A percentile compares a stretch with the other conserved stretches of the same genome.
phyloP scores from a whole-genome alignment of 352 stramenopile species.

The Phytophthora litchii region DNA sequence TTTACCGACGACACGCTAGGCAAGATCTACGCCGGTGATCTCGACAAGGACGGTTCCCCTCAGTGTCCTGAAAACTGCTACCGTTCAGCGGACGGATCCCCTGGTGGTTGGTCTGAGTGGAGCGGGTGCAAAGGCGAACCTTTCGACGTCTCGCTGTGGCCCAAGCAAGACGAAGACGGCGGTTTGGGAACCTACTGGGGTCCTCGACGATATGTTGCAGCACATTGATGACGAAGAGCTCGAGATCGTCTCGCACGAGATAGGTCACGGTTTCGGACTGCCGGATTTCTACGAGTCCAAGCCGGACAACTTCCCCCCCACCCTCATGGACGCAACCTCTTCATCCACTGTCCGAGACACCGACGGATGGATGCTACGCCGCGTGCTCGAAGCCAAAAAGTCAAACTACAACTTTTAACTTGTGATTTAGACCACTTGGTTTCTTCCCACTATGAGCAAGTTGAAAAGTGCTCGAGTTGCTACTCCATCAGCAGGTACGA shows the following conservation, averaged over 20 bases:
- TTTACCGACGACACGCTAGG: slow-evolving; percentile 44
- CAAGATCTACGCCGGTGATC: slow-evolving; percentile 25
- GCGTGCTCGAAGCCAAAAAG: slow-evolving; percentile 33
- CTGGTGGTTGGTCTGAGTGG: slow-evolving; percentile 18
- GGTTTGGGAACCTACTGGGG: slow-evolving; percentile 23
- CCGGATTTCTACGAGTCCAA: slow-evolving; percentile 23
- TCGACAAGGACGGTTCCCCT: slow-evolving; percentile 25
- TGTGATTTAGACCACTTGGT: too few relatives aligned
- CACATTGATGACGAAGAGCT: slow-evolving; percentile 25
- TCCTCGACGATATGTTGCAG: slow-evolving; percentile 30
- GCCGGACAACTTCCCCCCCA: slow-evolving; percentile 18
- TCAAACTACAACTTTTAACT: slow-evolving; percentile 22
- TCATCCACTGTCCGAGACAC: slow-evolving; percentile 16
- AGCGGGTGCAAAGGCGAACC: slow-evolving; percentile 37
- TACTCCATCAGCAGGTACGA: too few relatives aligned
- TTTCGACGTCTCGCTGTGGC: slow-evolving; percentile 46
- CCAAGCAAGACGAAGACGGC: slow-evolving; percentile 27
- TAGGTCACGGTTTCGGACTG: slow-evolving; percentile 32
- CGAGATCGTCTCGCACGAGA: slow-evolving; percentile 40
- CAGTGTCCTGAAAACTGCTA: slow-evolving; percentile 43
- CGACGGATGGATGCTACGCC: slow-evolving; percentile 39
- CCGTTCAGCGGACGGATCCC: neutral
- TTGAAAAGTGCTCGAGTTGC: too few relatives aligned
- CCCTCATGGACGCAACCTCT: slow-evolving; percentile 20
- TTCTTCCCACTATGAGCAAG: too few relatives aligned